phyloP scores from a whole-genome alignment of 2,329 filamentous ascomycete genomes.

The Ophiocordyceps camponoti-rufipedis region DNA sequence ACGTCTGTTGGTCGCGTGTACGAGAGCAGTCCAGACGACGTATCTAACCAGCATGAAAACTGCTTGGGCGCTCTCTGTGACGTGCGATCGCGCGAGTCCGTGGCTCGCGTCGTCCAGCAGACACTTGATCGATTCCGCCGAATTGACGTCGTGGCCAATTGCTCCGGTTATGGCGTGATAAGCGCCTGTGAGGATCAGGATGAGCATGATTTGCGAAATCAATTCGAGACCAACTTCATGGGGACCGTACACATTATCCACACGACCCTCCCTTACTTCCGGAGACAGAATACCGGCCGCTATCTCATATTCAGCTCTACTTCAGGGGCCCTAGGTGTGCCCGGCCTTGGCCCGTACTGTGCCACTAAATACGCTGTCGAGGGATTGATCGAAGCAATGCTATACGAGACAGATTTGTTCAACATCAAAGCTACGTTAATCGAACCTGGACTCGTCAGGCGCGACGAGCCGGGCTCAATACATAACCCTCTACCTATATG shows the following conservation, averaged over 20 bases:
- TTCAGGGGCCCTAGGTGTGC: conserved; percentile 79
- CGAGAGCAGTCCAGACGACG: conserved; percentile 55
- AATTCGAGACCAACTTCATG: conserved; percentile 97
- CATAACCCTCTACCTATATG: conserved; percentile 54
- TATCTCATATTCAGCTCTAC: conserved; percentile 94
- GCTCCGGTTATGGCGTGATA: conserved; percentile 88
- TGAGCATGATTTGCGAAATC: conserved; percentile 82
- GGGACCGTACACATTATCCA: conserved; percentile 90
- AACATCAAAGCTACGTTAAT: conserved; percentile 90
- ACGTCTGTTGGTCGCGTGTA: conserved; percentile 70
- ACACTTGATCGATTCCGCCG: conserved; percentile 60
- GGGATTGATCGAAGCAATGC: conserved; percentile 86
- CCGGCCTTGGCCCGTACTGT: conserved; percentile 83
- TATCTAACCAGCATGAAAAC: conserved; percentile 52
- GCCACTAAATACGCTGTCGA: conserved; percentile 96
- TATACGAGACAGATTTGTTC: conserved; percentile 83
- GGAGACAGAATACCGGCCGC: conserved; percentile 53
- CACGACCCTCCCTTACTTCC: conserved; percentile 71
- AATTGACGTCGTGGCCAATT: conserved; percentile 83
- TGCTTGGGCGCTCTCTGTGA: conserved; percentile 78
- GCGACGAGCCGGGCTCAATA: conserved; percentile 54
- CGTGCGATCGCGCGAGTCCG: conserved; percentile 65
- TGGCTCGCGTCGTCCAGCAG: conserved; percentile 49
- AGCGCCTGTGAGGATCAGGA: conserved; percentile 94
- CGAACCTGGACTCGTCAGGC: conserved; percentile 71